Evolutionary conservation across 1,284 basidiomycete genomes (phyloP).

Genomic region (Peniophora sp.): DNA sequence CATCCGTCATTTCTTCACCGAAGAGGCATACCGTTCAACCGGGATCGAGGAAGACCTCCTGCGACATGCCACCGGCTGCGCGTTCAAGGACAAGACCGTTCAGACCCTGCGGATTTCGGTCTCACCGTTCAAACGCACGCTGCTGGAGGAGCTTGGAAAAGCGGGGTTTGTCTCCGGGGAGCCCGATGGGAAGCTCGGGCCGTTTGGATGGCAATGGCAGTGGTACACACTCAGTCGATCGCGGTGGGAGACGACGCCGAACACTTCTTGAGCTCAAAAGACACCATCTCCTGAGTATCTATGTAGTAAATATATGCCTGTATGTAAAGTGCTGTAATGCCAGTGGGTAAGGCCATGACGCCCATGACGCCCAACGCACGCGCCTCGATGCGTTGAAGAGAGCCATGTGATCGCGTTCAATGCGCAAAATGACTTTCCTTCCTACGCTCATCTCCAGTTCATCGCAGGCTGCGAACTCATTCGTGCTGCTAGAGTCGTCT

Average conservation of each 20-base stretch:
- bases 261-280: background rate
- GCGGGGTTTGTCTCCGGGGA: constrained; percentile 45
- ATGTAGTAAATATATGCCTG: background rate
- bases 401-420: background rate
- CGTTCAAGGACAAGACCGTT: constrained; percentile 41
- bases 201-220: constrained; percentile 45
- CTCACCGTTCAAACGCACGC: constrained; percentile 45
- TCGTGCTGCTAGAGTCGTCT: constrained; percentile 61
- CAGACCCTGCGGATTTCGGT: constrained; percentile 37
- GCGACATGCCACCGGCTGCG: constrained; percentile 44
- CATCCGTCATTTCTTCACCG: constrained; percentile 74
- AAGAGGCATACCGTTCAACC: constrained; percentile 50
- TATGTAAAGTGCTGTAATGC: background rate
- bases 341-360: too few relatives aligned
- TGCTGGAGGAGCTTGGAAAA: constrained; percentile 34
- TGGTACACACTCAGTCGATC: constrained; percentile 31
- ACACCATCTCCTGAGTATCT: background rate
- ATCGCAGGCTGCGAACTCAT: constrained; percentile 32
- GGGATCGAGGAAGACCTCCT: constrained; percentile 64
- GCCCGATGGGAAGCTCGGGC: constrained; percentile 35
- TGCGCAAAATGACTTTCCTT: constrained; percentile 25
- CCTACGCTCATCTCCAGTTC: constrained; percentile 28
- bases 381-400: background rate
- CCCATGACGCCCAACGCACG: too few relatives aligned
- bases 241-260: constrained; percentile 25